Evolutionary conservation across 164 flowering plant genomes (phyloP).

Genomic region (Litsea cubeba): DNA sequence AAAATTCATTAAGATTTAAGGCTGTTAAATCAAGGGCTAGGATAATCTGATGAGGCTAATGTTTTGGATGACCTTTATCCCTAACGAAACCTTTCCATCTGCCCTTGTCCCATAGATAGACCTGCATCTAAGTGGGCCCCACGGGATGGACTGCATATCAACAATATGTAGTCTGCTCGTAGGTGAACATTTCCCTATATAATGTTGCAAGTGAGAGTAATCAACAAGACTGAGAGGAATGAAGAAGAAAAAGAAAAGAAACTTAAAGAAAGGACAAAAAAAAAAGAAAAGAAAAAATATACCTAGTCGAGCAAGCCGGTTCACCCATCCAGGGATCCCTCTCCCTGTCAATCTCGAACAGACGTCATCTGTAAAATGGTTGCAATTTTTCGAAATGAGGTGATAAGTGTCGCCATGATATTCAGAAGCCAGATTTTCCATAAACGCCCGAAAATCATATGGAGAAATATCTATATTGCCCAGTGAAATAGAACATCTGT

Average conservation of each 20-base stretch:
- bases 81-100: too few relatives aligned
- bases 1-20: too few relatives aligned
- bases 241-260: neutral
- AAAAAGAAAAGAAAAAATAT: neutral
- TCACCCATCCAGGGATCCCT: constrained; percentile 79
- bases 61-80: too few relatives aligned
- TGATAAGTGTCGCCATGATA: constrained; percentile 91
- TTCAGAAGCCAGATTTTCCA: constrained; percentile 60
- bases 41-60: too few relatives aligned
- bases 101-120: too few relatives aligned
- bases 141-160: too few relatives aligned
- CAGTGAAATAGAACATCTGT: constrained; percentile 54
- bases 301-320: constrained; percentile 81
- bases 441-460: constrained; percentile 51
- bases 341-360: constrained; percentile 54
- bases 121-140: too few relatives aligned
- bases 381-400: constrained; percentile 83
- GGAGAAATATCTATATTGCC: constrained; percentile 52
- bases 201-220: neutral
- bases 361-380: constrained; percentile 79
- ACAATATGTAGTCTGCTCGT: too few relatives aligned
- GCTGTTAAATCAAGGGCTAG: too few relatives aligned
- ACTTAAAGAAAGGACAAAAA: neutral
- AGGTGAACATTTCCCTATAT: neutral
- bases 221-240: neutral